phyloP scores from a whole-genome alignment of 2,329 filamentous ascomycete species.

The Emergomyces pasteurianus region DNA sequence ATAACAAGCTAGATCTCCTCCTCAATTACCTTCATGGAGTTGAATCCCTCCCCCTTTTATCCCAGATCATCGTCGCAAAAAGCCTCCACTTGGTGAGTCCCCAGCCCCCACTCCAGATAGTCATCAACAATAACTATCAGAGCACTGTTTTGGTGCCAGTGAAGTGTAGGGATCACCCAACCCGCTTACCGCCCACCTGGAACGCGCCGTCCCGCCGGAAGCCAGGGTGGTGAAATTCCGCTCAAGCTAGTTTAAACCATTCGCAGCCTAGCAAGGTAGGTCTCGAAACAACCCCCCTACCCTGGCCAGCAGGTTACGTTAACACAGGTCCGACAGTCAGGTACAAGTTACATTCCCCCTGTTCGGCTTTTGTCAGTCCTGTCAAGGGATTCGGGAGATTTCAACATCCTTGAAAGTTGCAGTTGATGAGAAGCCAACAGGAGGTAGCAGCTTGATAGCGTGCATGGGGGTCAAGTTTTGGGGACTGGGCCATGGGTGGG shows the following conservation, averaged over 20 bases:
- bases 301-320: background rate
- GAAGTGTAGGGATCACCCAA: background rate
- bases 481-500: background rate
- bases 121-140: background rate
- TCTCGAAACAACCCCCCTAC: background rate
- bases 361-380: background rate
- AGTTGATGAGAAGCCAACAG: background rate
- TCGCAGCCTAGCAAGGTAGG: background rate
- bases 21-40: no score
- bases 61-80: no score
- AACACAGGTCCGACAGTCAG: background rate
- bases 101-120: no score
- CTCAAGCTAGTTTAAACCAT: background rate
- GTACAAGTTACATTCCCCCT: background rate
- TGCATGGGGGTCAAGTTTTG: background rate
- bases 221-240: background rate
- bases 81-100: no score
- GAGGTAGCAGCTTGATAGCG: background rate
- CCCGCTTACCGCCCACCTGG: background rate
- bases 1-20: background rate
- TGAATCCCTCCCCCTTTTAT: no score
- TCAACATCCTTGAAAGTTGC: background rate
- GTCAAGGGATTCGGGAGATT: background rate
- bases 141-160: no score
- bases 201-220: background rate